phyloP scores from a whole-genome alignment of 768 basidiomycete genomes.

The Trametes cinnabarina region DNA sequence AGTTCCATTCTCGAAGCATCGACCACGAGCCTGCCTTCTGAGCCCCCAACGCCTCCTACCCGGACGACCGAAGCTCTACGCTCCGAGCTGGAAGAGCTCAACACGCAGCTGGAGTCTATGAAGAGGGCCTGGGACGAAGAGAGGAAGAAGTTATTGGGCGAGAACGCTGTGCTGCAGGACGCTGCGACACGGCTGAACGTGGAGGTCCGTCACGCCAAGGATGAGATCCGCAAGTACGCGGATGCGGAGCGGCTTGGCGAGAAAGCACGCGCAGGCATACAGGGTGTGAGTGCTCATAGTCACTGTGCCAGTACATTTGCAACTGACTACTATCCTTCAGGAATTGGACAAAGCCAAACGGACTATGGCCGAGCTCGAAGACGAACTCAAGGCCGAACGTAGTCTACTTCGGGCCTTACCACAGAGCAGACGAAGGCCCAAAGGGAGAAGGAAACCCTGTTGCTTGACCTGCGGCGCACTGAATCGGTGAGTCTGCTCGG shows the following conservation, averaged over 20 bases:
- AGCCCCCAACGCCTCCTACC: constrained; percentile 69
- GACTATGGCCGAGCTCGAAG: constrained; percentile 67
- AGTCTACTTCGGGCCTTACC: constrained; percentile 59
- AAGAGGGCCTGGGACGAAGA: constrained; percentile 72
- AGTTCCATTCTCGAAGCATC: constrained; percentile 57
- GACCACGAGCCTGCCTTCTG: constrained; percentile 43
- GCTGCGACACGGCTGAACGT: constrained; percentile 63
- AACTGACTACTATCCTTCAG: constrained; percentile 33
- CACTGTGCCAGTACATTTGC: neutral
- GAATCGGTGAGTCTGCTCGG: constrained; percentile 59
- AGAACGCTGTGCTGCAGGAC: constrained; percentile 73
- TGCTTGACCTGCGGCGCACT: constrained; percentile 63
- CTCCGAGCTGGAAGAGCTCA: constrained; percentile 58
- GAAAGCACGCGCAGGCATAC: constrained; percentile 46
- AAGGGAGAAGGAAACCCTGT: constrained; percentile 63
- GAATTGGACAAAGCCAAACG: constrained; percentile 68
- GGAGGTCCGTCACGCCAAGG: constrained; percentile 57
- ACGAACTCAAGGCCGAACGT: constrained; percentile 69
- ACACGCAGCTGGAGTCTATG: constrained; percentile 60
- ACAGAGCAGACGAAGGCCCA: constrained; percentile 62
- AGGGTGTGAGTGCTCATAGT: constrained; percentile 55
- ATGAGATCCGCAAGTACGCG: constrained; percentile 51
- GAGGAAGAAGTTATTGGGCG: constrained; percentile 57
- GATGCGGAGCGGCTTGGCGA: constrained; percentile 54
- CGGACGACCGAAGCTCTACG: constrained; percentile 65